phyloP scores from a whole-genome alignment of 1,284 basidiomycete genomes.

The Clitocybe nebularis region DNA sequence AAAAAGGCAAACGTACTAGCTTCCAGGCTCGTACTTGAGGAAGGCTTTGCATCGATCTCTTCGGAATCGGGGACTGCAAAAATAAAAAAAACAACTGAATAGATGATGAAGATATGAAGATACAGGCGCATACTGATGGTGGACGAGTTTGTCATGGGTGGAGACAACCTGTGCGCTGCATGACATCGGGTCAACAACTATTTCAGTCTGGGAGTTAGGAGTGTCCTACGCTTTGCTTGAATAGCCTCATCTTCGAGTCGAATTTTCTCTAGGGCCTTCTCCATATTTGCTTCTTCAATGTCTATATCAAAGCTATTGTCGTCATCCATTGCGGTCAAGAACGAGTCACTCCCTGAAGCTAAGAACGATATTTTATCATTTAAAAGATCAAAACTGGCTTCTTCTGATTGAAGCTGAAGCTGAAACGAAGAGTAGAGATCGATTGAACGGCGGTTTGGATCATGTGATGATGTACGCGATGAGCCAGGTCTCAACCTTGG shows the following conservation, averaged over 20 bases:
- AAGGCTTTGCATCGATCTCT: neutral
- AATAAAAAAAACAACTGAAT: too few species aligned
- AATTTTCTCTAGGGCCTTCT: conserved; percentile 18
- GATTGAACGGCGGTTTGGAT: conserved; percentile 45
- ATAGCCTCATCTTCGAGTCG: conserved; percentile 9
- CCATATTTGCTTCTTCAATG: conserved; percentile 24
- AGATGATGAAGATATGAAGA: too few species aligned
- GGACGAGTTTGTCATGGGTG: too few species aligned
- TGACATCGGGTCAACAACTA: too few species aligned
- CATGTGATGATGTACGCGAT: conserved; percentile 19
- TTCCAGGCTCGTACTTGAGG: neutral
- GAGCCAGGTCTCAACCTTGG: conserved; percentile 21
- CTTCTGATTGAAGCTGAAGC: conserved; percentile 49
- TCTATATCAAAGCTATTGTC: conserved; percentile 32
- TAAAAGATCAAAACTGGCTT: conserved; percentile 57
- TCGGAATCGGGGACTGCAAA: too few species aligned
- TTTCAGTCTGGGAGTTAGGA: too few species aligned
- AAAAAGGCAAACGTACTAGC: neutral
- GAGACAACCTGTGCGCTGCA: too few species aligned
- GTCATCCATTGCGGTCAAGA: conserved; percentile 28
- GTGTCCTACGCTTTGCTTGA: too few species aligned
- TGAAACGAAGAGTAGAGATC: conserved; percentile 58
- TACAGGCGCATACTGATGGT: too few species aligned
- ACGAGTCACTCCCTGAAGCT: conserved; percentile 27
- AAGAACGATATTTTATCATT: conserved; percentile 63